phyloP scores from a whole-genome alignment of 495 filamentous ascomycete genomes.

The Aspergillus egyptiacus region DNA sequence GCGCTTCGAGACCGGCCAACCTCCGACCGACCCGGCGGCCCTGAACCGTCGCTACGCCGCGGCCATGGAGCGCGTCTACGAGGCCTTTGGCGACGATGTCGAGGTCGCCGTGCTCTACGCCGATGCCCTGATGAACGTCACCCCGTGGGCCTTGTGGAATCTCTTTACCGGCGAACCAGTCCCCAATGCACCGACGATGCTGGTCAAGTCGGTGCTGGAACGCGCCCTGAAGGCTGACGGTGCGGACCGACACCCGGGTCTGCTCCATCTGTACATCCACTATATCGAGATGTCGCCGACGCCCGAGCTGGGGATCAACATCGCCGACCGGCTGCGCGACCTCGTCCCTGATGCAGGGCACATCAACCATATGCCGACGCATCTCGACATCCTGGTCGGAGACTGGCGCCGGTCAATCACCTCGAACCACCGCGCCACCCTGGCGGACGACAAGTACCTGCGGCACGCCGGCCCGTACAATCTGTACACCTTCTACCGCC shows the following conservation, averaged over 20 bases:
- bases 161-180: constrained; percentile 50
- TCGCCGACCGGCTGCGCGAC: constrained; percentile 53
- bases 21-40: constrained; percentile 34
- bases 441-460: constrained; percentile 57
- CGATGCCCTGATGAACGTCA: constrained; percentile 64
- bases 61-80: constrained; percentile 55
- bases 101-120: constrained; percentile 58
- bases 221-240: constrained; percentile 38
- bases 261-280: constrained; percentile 67
- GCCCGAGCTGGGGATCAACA: constrained; percentile 51
- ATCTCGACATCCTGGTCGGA: constrained; percentile 61
- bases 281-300: constrained; percentile 67
- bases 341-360: constrained; percentile 63
- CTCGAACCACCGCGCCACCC: constrained; percentile 55
- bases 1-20: constrained; percentile 45
- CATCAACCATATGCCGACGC: constrained; percentile 65
- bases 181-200: constrained; percentile 48
- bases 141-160: constrained; percentile 66
- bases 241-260: constrained; percentile 48
- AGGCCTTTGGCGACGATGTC: constrained; percentile 47
- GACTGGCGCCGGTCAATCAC: constrained; percentile 56
- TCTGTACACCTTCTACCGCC: constrained; percentile 64
- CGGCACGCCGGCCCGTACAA: constrained; percentile 43
- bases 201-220: constrained; percentile 53
- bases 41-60: constrained; percentile 54